A percentile compares a stretch with the other conserved stretches of the same genome.
Evolutionary conservation across 331 rosid species (phyloP).

Genomic region (Stylosanthes scabra): DNA sequence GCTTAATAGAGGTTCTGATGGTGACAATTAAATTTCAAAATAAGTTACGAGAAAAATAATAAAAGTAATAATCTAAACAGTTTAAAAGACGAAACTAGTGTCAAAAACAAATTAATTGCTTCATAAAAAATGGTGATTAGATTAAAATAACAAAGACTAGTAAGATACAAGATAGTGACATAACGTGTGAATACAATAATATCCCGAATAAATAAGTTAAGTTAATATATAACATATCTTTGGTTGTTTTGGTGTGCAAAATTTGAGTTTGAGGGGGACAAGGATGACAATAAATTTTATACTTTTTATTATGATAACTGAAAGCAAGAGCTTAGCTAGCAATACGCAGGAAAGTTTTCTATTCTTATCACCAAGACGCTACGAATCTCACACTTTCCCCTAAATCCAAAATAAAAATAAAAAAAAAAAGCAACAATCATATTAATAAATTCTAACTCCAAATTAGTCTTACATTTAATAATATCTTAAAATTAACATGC

Average conservation of each 20-base stretch:
- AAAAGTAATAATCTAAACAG: background rate
- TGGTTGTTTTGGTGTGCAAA: background rate
- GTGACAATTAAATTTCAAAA: background rate
- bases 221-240: no score
- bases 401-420: no score
- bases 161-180: background rate
- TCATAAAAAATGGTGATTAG: background rate
- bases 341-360: background rate
- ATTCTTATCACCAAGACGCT: background rate
- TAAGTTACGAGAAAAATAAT: background rate
- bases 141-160: background rate
- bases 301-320: no score
- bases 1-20: background rate
- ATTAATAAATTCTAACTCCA: no score
- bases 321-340: background rate
- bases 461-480: background rate
- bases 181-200: background rate
- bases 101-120: background rate
- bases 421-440: no score
- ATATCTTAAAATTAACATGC: background rate
- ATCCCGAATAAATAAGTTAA: background rate
- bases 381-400: background rate
- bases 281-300: background rate
- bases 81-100: background rate
- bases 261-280: background rate